A percentile compares a stretch with the other conserved stretches of the same genome.
Evolutionary conservation across 768 basidiomycete species (phyloP).

Genomic region (Mycena venus): DNA sequence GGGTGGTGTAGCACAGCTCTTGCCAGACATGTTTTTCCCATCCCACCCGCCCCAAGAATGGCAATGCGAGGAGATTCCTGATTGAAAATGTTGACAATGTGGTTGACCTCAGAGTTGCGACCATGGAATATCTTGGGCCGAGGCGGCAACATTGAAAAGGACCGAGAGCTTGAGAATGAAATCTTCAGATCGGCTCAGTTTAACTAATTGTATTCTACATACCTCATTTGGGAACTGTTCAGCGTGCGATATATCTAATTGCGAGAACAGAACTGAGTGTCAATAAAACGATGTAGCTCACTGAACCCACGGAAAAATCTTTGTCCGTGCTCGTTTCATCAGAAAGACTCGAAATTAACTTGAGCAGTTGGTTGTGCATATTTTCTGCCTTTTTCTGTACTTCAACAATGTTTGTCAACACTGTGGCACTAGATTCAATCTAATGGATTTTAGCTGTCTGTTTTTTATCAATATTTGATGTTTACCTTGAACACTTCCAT

Average conservation of each 20-base stretch:
- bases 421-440: not conserved
- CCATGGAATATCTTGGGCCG: not conserved
- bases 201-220: not conserved
- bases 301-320: not conserved
- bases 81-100: not conserved
- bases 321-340: not conserved
- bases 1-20: slow-evolving; percentile 8
- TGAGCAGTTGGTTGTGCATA: not conserved
- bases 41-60: slow-evolving; percentile 11
- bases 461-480: too few relatives aligned
- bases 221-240: not conserved
- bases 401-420: not conserved
- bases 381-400: not conserved
- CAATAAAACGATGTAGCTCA: not conserved
- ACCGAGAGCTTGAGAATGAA: not conserved
- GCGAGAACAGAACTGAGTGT: not conserved
- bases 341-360: not conserved
- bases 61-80: not conserved
- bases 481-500: not conserved
- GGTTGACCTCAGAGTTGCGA: not conserved
- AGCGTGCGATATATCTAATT: not conserved
- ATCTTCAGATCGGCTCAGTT: not conserved
- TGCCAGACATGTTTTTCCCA: slow-evolving; percentile 12
- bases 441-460: too few relatives aligned
- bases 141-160: not conserved